These are phyloP conservation scores for Panaeolus papilionaceus DNA, from an alignment of 768 basidiomycete genomes.

Conservation along the genomic window DNA sequence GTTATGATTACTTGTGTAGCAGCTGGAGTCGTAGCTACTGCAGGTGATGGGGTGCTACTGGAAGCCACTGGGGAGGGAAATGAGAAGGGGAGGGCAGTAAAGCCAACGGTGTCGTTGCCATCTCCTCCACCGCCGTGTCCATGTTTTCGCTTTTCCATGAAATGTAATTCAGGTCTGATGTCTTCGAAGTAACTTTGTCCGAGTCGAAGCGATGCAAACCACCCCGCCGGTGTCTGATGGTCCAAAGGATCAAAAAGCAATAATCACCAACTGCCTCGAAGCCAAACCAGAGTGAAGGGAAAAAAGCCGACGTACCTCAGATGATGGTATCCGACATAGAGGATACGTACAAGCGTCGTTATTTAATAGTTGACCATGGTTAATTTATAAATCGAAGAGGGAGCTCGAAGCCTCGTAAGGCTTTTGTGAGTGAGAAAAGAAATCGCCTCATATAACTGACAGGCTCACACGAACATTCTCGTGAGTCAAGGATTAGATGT, in stretches of 20 bases:
- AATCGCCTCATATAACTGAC: background rate
- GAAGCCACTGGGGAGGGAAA: background rate
- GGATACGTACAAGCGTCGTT: background rate
- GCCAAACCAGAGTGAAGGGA: background rate
- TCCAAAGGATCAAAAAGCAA: background rate
- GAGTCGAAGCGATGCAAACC: background rate
- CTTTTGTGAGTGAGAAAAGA: conserved; percentile 1
- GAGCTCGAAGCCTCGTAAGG: background rate
- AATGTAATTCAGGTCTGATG: background rate
- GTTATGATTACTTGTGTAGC: background rate
- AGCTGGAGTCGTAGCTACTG: background rate
- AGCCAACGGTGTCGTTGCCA: background rate
- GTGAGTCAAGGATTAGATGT: background rate
- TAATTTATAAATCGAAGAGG: background rate
- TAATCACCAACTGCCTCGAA: background rate
- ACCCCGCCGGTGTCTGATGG: background rate
- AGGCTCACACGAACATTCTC: background rate
- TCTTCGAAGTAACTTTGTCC: background rate
- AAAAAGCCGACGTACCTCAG: background rate
- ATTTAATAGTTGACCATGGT: background rate
- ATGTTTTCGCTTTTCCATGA: conserved; percentile 2
- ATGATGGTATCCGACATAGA: background rate
- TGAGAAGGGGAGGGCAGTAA: background rate
- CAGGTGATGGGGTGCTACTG: background rate
- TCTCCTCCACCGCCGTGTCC: background rate